Conservation (phyloP, 306 rosid genomes). For the Myrica gale region DNA sequence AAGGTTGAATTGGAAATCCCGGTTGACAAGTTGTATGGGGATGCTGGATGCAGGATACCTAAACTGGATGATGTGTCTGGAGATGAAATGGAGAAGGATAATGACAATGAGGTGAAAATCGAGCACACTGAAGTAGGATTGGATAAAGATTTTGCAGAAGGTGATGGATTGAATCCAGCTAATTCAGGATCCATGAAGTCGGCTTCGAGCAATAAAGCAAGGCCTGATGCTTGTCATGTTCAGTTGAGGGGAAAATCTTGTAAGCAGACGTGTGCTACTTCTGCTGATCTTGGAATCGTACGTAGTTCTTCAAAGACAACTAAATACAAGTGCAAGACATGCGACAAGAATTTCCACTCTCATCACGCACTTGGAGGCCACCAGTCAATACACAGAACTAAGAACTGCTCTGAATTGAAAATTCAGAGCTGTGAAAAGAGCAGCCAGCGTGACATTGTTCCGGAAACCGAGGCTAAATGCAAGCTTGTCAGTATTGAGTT, state of each 20-base stretch:
- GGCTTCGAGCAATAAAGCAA: slow-evolving; percentile 18
- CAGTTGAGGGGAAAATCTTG: slow-evolving; percentile 7
- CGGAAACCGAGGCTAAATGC: slow-evolving; percentile 14
- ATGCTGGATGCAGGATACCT: slow-evolving; percentile 21
- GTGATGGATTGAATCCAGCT: slow-evolving; percentile 1
- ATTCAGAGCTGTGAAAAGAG: slow-evolving; percentile 1
- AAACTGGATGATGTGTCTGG: slow-evolving; percentile 10
- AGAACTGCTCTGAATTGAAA: background rate
- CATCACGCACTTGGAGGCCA: slow-evolving; percentile 44
- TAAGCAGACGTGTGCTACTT: background rate
- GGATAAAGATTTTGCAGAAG: slow-evolving; percentile 2
- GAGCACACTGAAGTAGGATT: slow-evolving; percentile 7
- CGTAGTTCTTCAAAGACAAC: slow-evolving; percentile 18
- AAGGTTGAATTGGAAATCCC: slow-evolving; percentile 2
- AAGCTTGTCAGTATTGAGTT: slow-evolving; percentile 5
- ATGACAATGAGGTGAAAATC: background rate
- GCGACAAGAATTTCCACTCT: slow-evolving; percentile 32
- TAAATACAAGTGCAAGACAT: slow-evolving; percentile 38
- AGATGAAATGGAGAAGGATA: slow-evolving; percentile 3
- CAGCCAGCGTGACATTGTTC: background rate
- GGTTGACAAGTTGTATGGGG: background rate
- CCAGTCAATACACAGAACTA: slow-evolving; percentile 33
- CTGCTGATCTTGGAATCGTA: slow-evolving; percentile 14
- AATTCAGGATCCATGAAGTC: slow-evolving; percentile 16
- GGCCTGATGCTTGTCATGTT: slow-evolving; percentile 8